Evolutionary conservation across 1,139 yeast genomes (phyloP), one percentile per base, ranked within the genome.

Genomic region (Suhomyces bolitotheri): DNA sequence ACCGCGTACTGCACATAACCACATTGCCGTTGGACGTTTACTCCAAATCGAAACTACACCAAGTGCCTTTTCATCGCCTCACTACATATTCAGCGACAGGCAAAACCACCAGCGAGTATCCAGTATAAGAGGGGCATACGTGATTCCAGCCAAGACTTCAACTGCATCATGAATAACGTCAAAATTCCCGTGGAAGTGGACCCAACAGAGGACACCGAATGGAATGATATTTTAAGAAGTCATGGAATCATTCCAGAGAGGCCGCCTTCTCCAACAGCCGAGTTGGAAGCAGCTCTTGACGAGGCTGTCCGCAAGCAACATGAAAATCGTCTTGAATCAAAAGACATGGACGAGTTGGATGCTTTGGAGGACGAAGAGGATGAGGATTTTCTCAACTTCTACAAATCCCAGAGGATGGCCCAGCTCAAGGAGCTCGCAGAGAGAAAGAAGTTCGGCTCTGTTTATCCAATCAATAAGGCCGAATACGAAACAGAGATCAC

Each of bases 191-290:
- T 89, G 34, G 90, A 89, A 61, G 97, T 90, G 37, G 90, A 92
- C 62, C 97, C 96, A 23, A 79, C 77, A 44, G 98, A 92, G 61
- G 99, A 92, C 56, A 92, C 98, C 1, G 98, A 92, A 60, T 92
- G 99, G 98, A 92, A 92, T 57, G 99, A 92, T 61, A 89, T 92
- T 46, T 71, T 92, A 31, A 71, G 99, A 45, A 76, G 78, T 5
- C 88, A 90, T 46, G 97, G 97, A 9, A 80, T 92, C 43, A 88
- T 92, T 35, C 98, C 98, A 0, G 90, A 87, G 55, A 80, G 82
- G 50, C 89, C 95, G 21, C 92, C 94, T 15, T 87, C 95, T 17
- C 96, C 96, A 10, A 77, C 95, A 0, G 87, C 76, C 28, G 85
- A 88, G 58, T 60, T 92, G 32, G 97, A 92, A 54, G 90, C 82